Evolutionary conservation across 352 stramenopile genomes (phyloP), one percentile per base, ranked within the genome.

Genomic region (Phytophthora parvispora): DNA sequence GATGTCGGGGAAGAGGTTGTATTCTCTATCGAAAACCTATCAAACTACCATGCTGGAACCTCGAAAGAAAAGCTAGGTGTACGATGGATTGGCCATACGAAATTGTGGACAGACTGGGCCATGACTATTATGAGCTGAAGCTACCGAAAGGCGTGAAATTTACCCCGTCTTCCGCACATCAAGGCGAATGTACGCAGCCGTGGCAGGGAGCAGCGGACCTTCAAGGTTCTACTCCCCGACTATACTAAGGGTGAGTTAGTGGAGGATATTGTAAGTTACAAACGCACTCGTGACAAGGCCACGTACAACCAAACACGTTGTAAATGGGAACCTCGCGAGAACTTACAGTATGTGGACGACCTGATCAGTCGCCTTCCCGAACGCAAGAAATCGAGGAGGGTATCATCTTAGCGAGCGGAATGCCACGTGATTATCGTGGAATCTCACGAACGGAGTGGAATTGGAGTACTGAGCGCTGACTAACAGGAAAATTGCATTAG

Each of bases 231-330:
- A 27, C 54, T 62, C 0, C 38, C 54, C 4, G 54, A 62, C n/a
- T 10, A 32, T 10, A 57, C 45, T 42, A 45, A 64, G 32, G 57
- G 57, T 12, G 57, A 64, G 31, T 29, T 64, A 42, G 57, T 64
- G 9, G 57, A 64, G 45, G 57, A 56, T 29, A 64, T 64, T 50
- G 57, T 64, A 22, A 31, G 25, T n/a, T 29, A 50, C 45, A 64
- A 64, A 16, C 31, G 57, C 7, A 22, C 28, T 0, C 57, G 47
- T 64, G 45, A 29, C 28, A 64, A 56, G 22, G 20, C 13, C 10
- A 32, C 56, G 16, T 56, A 64, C 13, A 32, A 64, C 7, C 57
- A 64, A 28, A 31, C 31, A 12, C n/a, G 15, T n/a, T 6, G 1
- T 6, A 64, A 31, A 28, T 56, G 57, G 57, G 57, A 64, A 56